Evolutionary conservation across 345 rosid species (phyloP), one percentile per base, ranked within the genome.

Genomic region (Pugionium dolabratum): DNA sequence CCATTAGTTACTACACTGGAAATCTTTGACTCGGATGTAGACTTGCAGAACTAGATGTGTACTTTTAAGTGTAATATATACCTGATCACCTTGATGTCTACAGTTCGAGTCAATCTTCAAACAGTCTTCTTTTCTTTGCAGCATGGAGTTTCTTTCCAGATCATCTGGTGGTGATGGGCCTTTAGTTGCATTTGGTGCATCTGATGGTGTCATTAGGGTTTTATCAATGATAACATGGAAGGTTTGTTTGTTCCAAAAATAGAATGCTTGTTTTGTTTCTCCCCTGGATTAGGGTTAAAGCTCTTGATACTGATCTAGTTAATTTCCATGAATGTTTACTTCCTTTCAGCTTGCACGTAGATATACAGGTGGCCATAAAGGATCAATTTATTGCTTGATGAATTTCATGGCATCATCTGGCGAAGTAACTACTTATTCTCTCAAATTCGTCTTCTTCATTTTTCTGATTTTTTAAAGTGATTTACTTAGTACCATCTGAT

Each of bases 221-320:
- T 95, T 94, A 74, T 94, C 99, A 66, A 94, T 94, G 97, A 90
- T 90, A 78, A 82, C 97, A 42, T 94, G 99, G 99, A 94, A 83
- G 99, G 99, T 94, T 68, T 71, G 87, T 41, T 48, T 11, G 32
- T 62, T 64, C 7, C 53, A 46, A 60, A 67, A 32, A 43, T 58
- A 34, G 34, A 64, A 26, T 59, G 7, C 44, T 52, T 48, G 32
- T 41, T 51, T 45, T 36, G 25, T 3, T 44, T 51, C 32, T 18
- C 49, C 51, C 6, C 35, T 55, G 32, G 26, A 59, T 71, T 42
- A 64, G 7, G 36, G 53, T 51, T 9, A 58, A 27, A 9, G 51
- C 36, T 64, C 39, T 47, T 70, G 60, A 58, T 75, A 26, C 31
- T 54, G 42, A 46, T 64, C 67, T 41, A 40, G 37, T 62, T 52